Evolutionary conservation across 2,329 filamentous ascomycete species (phyloP), one percentile per base, ranked within the genome.

Genomic region (Scedosporium minutisporum): DNA sequence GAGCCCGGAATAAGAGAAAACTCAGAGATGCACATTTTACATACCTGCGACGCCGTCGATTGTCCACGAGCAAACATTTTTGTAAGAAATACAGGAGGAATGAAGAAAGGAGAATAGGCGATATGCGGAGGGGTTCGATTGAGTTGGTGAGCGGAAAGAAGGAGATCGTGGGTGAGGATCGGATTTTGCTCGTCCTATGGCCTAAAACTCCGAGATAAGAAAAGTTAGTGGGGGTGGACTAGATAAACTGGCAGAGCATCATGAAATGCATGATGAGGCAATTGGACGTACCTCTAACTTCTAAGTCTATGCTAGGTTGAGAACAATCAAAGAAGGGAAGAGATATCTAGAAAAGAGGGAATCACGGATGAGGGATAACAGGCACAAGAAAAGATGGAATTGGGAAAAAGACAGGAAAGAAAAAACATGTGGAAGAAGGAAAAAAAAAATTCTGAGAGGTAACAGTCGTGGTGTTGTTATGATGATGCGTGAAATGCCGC

Each of bases 21-120:
- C 61, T 53, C 33, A n/a, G 12, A n/a, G 33, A 63, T 60, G 60
- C 63, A 62, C 42, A 60, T 51, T 62, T 65, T 64, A 77, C 78
- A 68, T 80, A 85, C 83, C 82, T 84, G 80, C 69, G 82, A 81
- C 74, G 81, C 76, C 73, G 80, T 74, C 68, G 78, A 68, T 71
- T 82, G 81, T 76, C 78, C 80, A 76, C 82, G 81, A 73, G 82
- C 84, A 75, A 86, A 72, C 83, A 86, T 86, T 67, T 70, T 81
- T 1, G 16, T 25, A 6, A 73, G 57, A 23, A 57, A 21, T 60
- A 42, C 61, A 48, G 51, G 33, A 46, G 61, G 38, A 62, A 60
- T 62, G 55, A 60, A 55, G 25, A 61, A 57, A 61, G 33, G 58
- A 58, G 48, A 61, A 57, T 23, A 48, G 53, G 16, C n/a, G 59